These are phyloP conservation scores for Viola odorata DNA, from an alignment of 345 rosid genomes.

Conservation along the genomic window DNA sequence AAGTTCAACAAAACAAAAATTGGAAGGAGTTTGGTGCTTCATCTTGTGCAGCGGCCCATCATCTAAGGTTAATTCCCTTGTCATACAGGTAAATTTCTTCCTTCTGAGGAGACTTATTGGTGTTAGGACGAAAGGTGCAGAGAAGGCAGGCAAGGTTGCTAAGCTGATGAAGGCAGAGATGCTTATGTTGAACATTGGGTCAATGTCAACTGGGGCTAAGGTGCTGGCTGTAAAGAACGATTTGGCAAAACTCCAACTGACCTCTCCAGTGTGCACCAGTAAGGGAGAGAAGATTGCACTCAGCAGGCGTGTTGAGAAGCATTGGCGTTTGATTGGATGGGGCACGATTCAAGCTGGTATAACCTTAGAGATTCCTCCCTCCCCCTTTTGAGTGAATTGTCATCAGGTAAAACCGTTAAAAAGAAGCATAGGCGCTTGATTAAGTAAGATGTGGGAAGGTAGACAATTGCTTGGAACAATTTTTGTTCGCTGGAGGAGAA, in stretches of 20 bases:
- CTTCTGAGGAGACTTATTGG: conserved; percentile 80
- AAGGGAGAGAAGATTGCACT: conserved; percentile 84
- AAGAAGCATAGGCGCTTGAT: background rate
- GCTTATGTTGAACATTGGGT: conserved; percentile 88
- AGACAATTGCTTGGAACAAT: background rate
- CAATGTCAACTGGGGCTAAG: conserved; percentile 92
- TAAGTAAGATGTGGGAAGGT: conserved; percentile 1
- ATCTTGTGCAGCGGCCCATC: background rate
- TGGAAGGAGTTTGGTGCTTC: background rate
- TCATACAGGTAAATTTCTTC: conserved; percentile 72
- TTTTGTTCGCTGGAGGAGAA: background rate
- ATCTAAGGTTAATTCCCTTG: no score
- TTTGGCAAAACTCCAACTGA: conserved; percentile 81
- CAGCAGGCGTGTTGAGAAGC: conserved; percentile 81
- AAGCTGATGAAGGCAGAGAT: conserved; percentile 84
- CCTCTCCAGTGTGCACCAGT: conserved; percentile 90
- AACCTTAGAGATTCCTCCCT: conserved; percentile 66
- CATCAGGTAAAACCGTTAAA: background rate
- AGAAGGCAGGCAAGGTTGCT: conserved; percentile 85
- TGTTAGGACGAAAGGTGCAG: conserved; percentile 91
- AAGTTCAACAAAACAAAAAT: no score
- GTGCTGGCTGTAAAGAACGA: conserved; percentile 84
- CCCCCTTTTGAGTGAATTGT: conserved; percentile 28
- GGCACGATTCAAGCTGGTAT: conserved; percentile 92
- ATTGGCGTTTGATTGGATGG: conserved; percentile 95